Conservation (phyloP, 164 flowering plant species). For the Chimonanthus salicifolius region DNA sequence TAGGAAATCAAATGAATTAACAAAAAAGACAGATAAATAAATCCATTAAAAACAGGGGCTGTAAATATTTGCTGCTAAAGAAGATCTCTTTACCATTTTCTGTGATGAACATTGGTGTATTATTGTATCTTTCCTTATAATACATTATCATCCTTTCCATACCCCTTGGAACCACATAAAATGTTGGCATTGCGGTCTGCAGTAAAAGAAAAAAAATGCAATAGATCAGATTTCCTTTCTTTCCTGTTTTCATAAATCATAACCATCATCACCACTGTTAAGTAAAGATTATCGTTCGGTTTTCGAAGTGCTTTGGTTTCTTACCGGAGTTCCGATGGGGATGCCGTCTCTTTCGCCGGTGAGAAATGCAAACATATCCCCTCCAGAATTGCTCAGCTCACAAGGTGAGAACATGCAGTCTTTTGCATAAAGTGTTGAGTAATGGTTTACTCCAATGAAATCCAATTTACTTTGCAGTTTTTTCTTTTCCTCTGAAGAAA, state of each 20-base stretch:
- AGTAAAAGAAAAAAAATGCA: neutral
- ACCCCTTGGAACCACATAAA: slow-evolving; percentile 14
- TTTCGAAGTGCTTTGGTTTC: too few species aligned
- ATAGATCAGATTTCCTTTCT: neutral
- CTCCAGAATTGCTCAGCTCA: neutral
- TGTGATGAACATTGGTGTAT: slow-evolving; percentile 21
- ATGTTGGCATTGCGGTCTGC: slow-evolving; percentile 12
- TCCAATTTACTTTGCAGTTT: slow-evolving; percentile 25
- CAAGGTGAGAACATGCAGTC: slow-evolving; percentile 19
- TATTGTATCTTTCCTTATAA: slow-evolving; percentile 15
- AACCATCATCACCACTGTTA: neutral
- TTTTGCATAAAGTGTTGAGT: slow-evolving; percentile 14
- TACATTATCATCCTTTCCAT: slow-evolving; percentile 12
- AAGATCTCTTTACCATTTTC: slow-evolving; percentile 19
- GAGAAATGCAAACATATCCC: neutral
- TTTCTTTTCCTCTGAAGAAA: slow-evolving; percentile 20
- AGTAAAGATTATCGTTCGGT: too few species aligned
- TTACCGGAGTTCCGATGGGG: slow-evolving; percentile 20
- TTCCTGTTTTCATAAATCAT: neutral
- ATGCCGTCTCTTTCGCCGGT: slow-evolving; percentile 14
- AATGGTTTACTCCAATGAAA: slow-evolving; percentile 32
- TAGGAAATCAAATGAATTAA: neutral
- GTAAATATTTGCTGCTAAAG: neutral
- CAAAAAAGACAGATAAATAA: too few species aligned
- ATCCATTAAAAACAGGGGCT: too few species aligned